Evolutionary conservation across 345 rosid genomes (phyloP).

Genomic region (Euclidium syriacum): DNA sequence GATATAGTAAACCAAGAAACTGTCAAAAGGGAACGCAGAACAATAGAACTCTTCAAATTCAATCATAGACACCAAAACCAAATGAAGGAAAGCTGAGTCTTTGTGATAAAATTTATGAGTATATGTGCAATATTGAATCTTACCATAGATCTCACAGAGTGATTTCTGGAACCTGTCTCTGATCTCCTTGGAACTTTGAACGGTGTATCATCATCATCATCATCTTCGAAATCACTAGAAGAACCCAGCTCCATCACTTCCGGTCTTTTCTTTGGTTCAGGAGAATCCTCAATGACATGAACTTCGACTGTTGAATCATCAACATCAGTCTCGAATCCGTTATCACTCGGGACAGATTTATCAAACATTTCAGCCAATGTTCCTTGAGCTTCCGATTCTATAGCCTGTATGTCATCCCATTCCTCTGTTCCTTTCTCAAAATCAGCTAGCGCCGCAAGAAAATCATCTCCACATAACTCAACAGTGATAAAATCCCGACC

Average conservation of each 20-base stretch:
- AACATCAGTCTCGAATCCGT: constrained; percentile 11
- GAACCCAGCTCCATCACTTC: constrained; percentile 55
- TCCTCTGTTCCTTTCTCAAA: constrained; percentile 67
- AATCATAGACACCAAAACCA: neutral
- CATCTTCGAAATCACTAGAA: constrained; percentile 46
- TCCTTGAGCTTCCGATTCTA: constrained; percentile 78
- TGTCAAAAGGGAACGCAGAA: neutral
- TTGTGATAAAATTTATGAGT: neutral
- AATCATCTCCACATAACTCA: constrained; percentile 82
- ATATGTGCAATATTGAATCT: constrained; percentile 18
- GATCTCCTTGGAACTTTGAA: constrained; percentile 23
- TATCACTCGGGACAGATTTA: constrained; percentile 15
- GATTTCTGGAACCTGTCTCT: constrained; percentile 15
- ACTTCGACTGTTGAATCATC: constrained; percentile 20
- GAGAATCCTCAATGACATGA: constrained; percentile 49
- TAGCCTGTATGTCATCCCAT: constrained; percentile 74
- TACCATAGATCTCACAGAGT: constrained; percentile 41
- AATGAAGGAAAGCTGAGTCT: neutral
- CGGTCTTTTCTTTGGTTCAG: constrained; percentile 33
- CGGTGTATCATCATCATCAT: constrained; percentile 8
- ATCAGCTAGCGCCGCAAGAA: constrained; percentile 76
- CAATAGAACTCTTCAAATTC: neutral
- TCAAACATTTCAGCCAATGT: constrained; percentile 51
- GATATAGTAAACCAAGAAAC: neutral
- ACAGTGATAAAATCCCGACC: constrained; percentile 77